A percentile compares a stretch with the other conserved stretches of the same genome.
phyloP scores from a whole-genome alignment of 2,329 filamentous ascomycete species.

The Decorospora gaudefroyi region DNA sequence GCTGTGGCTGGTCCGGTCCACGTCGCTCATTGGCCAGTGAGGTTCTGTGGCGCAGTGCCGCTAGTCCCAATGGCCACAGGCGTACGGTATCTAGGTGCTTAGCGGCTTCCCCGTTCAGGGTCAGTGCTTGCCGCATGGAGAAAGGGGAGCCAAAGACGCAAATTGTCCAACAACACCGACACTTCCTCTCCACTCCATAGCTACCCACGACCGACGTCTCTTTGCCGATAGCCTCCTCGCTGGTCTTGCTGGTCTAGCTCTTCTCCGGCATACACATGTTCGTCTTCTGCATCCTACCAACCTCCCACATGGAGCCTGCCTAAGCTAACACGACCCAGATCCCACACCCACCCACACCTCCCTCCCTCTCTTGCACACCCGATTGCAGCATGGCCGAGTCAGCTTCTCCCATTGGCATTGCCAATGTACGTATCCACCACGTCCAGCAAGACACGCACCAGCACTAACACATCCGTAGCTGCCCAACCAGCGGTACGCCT shows the following conservation, averaged over 20 bases:
- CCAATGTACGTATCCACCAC: constrained; percentile 62
- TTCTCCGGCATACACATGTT: constrained; percentile 5
- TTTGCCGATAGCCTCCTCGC: constrained; percentile 13
- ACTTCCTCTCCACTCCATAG: constrained; percentile 18
- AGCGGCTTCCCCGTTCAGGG: constrained; percentile 45
- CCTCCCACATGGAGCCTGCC: background rate
- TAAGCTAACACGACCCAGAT: constrained; percentile 31
- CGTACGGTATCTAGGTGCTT: too few species aligned
- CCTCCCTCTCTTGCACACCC: constrained; percentile 26
- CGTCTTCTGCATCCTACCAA: background rate
- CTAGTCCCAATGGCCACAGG: too few species aligned
- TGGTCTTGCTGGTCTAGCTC: background rate
- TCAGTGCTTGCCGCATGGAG: constrained; percentile 48
- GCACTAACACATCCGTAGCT: constrained; percentile 56
- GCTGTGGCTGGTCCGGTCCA: too few species aligned
- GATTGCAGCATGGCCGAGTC: constrained; percentile 63
- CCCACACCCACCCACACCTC: constrained; percentile 23
- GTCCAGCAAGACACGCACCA: background rate
- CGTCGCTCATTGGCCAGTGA: too few species aligned
- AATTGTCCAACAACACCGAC: constrained; percentile 44
- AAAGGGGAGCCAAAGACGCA: constrained; percentile 44
- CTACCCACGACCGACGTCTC: constrained; percentile 9
- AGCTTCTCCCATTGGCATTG: constrained; percentile 72
- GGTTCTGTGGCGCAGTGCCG: too few species aligned
- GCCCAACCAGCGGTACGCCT: constrained; percentile 67